Evolutionary conservation across 75 land plant species (phyloP).

Genomic region (Pseudotsuga menziesii): DNA sequence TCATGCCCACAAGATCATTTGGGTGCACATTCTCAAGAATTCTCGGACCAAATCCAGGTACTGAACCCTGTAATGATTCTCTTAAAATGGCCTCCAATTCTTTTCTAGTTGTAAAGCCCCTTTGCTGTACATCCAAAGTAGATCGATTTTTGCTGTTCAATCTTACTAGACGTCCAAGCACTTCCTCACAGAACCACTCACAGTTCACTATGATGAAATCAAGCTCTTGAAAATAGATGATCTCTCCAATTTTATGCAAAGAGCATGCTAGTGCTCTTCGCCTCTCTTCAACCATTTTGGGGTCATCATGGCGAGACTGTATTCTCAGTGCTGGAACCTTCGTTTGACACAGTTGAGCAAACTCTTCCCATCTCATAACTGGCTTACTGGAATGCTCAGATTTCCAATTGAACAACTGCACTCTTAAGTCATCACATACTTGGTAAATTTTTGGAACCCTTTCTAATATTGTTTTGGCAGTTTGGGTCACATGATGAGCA

Average conservation of each 20-base stretch:
- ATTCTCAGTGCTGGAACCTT: slow-evolving; percentile 49
- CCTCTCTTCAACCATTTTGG: slow-evolving; percentile 42
- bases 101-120: slow-evolving; percentile 53
- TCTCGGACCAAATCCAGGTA: slow-evolving; percentile 40
- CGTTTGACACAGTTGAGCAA: slow-evolving; percentile 47
- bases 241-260: slow-evolving; percentile 59
- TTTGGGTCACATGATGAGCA: slow-evolving; percentile 42
- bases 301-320: slow-evolving; percentile 37
- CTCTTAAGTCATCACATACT: slow-evolving; percentile 55
- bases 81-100: slow-evolving; percentile 49
- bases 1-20: slow-evolving; percentile 60
- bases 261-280: slow-evolving; percentile 47
- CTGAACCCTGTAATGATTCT: slow-evolving; percentile 32
- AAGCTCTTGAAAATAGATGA: slow-evolving; percentile 66
- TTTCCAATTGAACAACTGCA: slow-evolving; percentile 52
- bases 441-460: slow-evolving; percentile 62
- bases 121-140: slow-evolving; percentile 12
- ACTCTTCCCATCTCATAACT: slow-evolving; percentile 68
- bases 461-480: slow-evolving; percentile 47
- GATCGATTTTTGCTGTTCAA: slow-evolving; percentile 21
- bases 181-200: slow-evolving; percentile 77
- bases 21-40: slow-evolving; percentile 46
- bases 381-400: slow-evolving; percentile 57
- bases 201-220: slow-evolving; percentile 65
- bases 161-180: slow-evolving; percentile 45